Conservation (phyloP, 805 yeast species). For the Barnettozyma siamensis region DNA sequence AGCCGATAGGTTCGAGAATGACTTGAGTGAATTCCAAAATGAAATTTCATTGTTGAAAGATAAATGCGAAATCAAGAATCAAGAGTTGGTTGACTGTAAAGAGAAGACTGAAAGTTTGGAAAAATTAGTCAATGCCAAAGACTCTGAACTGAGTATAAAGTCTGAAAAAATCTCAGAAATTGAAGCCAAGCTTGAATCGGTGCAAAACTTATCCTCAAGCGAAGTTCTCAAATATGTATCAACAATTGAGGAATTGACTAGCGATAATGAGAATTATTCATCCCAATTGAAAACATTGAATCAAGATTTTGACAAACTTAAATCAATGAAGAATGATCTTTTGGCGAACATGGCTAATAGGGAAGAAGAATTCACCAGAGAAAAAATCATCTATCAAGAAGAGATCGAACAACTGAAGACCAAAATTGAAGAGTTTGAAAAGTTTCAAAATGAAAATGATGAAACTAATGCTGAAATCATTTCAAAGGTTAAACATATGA, state of each 20-base stretch:
- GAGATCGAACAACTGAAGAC: conserved; percentile 44
- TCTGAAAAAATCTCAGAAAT: background rate
- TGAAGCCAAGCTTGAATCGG: background rate
- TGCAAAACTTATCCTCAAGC: background rate
- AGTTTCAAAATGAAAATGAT: conserved; percentile 34
- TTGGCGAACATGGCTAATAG: conserved; percentile 62
- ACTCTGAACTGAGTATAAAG: background rate
- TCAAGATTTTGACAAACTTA: conserved; percentile 24
- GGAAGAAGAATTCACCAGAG: conserved; percentile 52
- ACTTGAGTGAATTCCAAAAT: conserved; percentile 5
- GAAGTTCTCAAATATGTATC: background rate
- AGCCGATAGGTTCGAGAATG: conserved; percentile 1
- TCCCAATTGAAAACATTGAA: conserved; percentile 16
- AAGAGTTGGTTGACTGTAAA: background rate
- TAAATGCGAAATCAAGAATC: background rate
- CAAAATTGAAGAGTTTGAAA: conserved; percentile 46
- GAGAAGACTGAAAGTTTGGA: conserved; percentile 2
- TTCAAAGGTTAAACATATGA: conserved; percentile 22
- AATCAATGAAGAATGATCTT: conserved; percentile 52
- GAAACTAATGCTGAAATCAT: background rate
- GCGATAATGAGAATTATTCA: conserved; percentile 5
- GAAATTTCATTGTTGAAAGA: conserved; percentile 2
- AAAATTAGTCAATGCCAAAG: background rate
- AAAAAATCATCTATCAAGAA: conserved; percentile 41
- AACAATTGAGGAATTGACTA: conserved; percentile 5